A percentile compares a stretch with the other conserved stretches of the same genome.
Conservation (phyloP, 176 grass and related monocot genomes). For the Metroxylon sagu region DNA sequence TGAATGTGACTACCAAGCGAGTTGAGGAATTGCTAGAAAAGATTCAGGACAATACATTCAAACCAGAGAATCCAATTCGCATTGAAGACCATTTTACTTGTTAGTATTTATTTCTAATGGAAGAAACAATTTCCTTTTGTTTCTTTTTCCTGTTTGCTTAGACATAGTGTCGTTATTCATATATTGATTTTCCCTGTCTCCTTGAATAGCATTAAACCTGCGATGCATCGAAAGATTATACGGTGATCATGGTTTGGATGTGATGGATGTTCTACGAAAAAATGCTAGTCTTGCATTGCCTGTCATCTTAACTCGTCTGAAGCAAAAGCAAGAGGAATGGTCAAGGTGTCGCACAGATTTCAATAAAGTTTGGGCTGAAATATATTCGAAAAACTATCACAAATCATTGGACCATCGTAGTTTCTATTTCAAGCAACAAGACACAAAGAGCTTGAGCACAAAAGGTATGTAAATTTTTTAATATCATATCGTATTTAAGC, state of each 20-base stretch:
- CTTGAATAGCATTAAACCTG: conserved; percentile 45
- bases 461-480: conserved; percentile 36
- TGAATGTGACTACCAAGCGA: conserved; percentile 23
- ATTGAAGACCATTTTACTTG: conserved; percentile 19
- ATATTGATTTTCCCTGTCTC: not conserved
- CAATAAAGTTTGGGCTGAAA: conserved; percentile 77
- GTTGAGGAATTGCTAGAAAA: conserved; percentile 27
- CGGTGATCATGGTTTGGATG: conserved; percentile 73
- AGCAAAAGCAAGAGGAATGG: conserved; percentile 77
- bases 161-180: too few species aligned
- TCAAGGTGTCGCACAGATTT: conserved; percentile 66
- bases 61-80: conserved; percentile 12
- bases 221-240: conserved; percentile 71
- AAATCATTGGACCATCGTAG: conserved; percentile 78
- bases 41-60: conserved; percentile 12
- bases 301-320: conserved; percentile 69
- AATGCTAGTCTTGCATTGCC: conserved; percentile 61
- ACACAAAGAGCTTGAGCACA: conserved; percentile 64
- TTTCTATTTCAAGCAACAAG: conserved; percentile 82
- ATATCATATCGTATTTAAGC: too few species aligned
- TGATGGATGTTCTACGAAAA: conserved; percentile 63
- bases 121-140: not conserved
- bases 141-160: conserved; percentile 3
- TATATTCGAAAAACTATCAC: conserved; percentile 81
- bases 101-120: not conserved